These are phyloP conservation scores for Pseudocercospora macadamiae DNA, from an alignment of 2,329 filamentous ascomycete genomes.

Conservation along the genomic window DNA sequence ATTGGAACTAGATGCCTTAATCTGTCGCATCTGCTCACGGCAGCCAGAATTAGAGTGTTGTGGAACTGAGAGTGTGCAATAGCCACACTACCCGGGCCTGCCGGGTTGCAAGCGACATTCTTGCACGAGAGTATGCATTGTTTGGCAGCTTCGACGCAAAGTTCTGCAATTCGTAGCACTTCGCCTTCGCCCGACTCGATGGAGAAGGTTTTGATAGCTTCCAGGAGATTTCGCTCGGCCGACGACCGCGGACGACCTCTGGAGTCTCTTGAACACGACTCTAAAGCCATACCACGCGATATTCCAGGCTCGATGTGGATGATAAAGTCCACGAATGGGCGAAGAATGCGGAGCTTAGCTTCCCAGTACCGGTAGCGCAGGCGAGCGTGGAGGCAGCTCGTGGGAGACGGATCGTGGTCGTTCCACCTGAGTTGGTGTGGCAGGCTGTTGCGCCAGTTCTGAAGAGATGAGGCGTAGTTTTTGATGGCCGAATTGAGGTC, in stretches of 20 bases:
- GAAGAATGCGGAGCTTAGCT: slow-evolving; percentile 80
- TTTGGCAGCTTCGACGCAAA: slow-evolving; percentile 71
- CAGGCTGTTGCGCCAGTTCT: slow-evolving; percentile 55
- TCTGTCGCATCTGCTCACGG: slow-evolving; percentile 64
- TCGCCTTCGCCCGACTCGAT: slow-evolving; percentile 15
- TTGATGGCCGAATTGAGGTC: slow-evolving; percentile 13
- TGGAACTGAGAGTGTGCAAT: slow-evolving; percentile 94
- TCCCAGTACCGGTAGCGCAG: slow-evolving; percentile 91
- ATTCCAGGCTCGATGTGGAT: slow-evolving; percentile 49
- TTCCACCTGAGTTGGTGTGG: slow-evolving; percentile 59
- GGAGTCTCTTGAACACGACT: slow-evolving; percentile 20
- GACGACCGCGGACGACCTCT: slow-evolving; percentile 16
- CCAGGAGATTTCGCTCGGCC: slow-evolving; percentile 24
- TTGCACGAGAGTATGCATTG: slow-evolving; percentile 74
- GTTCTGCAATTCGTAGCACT: slow-evolving; percentile 31
- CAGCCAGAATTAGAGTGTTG: slow-evolving; percentile 81
- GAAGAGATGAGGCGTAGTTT: slow-evolving; percentile 39
- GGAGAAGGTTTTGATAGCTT: slow-evolving; percentile 21
- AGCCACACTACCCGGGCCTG: slow-evolving; percentile 89
- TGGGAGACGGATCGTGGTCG: slow-evolving; percentile 69
- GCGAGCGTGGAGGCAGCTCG: slow-evolving; percentile 77
- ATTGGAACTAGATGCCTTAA: slow-evolving; percentile 58
- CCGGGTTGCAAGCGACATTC: slow-evolving; percentile 64
- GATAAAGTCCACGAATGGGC: slow-evolving; percentile 68
- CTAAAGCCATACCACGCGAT: slow-evolving; percentile 10